Evolutionary conservation across 164 flowering plant species (phyloP), one percentile per base, ranked within the genome.

Genomic region (Hamamelis virginiana): DNA sequence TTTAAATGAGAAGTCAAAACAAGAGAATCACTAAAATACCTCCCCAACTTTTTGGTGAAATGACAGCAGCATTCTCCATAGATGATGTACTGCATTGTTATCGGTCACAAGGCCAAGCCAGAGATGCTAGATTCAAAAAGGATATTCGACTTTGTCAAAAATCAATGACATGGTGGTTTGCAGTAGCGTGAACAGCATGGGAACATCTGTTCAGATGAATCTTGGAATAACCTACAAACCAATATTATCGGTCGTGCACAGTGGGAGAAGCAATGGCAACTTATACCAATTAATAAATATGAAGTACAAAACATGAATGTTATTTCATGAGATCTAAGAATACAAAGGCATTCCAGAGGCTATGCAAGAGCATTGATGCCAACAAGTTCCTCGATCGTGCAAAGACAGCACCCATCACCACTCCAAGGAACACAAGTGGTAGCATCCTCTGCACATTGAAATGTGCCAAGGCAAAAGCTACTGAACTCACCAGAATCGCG

Each of bases 301-400:
- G 41, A 21, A 61, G 52, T 62, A 55, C 50, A 50, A 14, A 21
- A 58, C 12, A 57, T 57, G 47, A 59, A 62, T 21, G 61, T 75
- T 75, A 94, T 77, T 81, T 91, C 96, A 94, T 91, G 62, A 94
- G 74, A 83, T 87, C 92, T 66, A 90, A 74, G 80, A 94, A 94
- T 15, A 94, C 97, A 80, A 95, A 95, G 19, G 86, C 90, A 79
- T 94, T 94, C 98, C 98, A 94, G 53, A 94, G 90, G 75, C 98
- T 94, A 71, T 94, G 98, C 81, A 94, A 79, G 38, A 89, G 81
- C 83, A 95, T 89, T 0, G 97, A 85, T 11, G 98, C 91, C 67
- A 92, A 68, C 18, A 95, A 80, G 65, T 95, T 95, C 74, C 92
- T 87, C 1, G 98, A 85, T 25, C 98, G 80, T 15, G 97, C 73